Evolutionary conservation across 2,329 filamentous ascomycete species (phyloP), one percentile per base, ranked within the genome.

Genomic region (Emmonsia crescens): DNA sequence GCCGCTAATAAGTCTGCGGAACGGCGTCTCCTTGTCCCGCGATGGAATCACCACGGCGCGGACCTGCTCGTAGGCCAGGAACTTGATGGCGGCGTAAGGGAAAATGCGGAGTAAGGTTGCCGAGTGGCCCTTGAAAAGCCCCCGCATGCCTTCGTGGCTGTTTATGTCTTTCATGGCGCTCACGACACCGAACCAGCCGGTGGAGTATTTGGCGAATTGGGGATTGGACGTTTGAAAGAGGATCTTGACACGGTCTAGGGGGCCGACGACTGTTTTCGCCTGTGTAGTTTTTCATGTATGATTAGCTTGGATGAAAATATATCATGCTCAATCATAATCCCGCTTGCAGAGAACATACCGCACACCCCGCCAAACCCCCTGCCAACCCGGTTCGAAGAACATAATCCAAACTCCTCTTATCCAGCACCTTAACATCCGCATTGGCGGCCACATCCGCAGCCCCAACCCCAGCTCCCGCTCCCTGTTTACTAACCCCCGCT

Each of bases 231-330:
- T 89, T 75, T 99, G 94, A 78, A 99, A 97, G 61, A 99, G 88
- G 71, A 99, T 99, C 78, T 99, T 99, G 70, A 99, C 94, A 67
- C 94, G 88, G 77, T 99, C 94, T 66, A 99, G 88, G 29, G 94
- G 94, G 29, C 91, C 94, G 44, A 99, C 95, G 6, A 96, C 81
- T 0, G 93, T 96, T 81, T 99, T 99, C 64, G 89, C 94, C 91
- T 96, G 68, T 59, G 16, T 5, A 57, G 24, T 40, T 46, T 61
- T 64, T 6, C 8, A 48, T 52, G 27, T 62, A 10, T 24, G 56
- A 64, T 52, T 49, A 49, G 60, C 24, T 62, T 19, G 42, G 42
- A 44, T 9, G n/a, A n/a, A n/a, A n/a, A n/a, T n/a, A n/a, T n/a
- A n/a, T n/a, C n/a, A n/a, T n/a, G n/a, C n/a, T n/a, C n/a, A n/a